phyloP scores from a whole-genome alignment of 192 early-diverging fungal genomes.

The Phycomyces blakesleeanus region DNA sequence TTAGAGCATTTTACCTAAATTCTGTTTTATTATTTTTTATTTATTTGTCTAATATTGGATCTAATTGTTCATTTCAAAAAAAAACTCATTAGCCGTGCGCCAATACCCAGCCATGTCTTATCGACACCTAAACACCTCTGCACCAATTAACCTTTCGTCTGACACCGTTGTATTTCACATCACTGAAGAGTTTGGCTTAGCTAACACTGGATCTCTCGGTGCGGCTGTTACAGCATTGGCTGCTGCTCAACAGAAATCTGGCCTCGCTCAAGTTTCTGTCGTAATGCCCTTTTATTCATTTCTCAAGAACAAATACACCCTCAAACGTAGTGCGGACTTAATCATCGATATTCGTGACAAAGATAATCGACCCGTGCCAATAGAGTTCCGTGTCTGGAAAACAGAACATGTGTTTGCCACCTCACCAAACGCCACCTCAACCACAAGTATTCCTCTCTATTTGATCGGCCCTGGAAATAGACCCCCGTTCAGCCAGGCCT shows the following conservation, averaged over 20 bases:
- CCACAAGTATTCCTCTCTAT: slow-evolving; percentile 37
- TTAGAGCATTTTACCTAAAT: not conserved
- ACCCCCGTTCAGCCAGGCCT: slow-evolving; percentile 48
- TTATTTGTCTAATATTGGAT: not conserved
- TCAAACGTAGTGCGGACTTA: slow-evolving; percentile 16
- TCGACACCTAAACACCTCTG: slow-evolving; percentile 36
- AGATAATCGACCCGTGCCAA: slow-evolving; percentile 16
- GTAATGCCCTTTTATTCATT: slow-evolving; percentile 54
- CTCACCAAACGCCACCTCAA: not conserved
- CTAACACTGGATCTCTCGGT: slow-evolving; percentile 47
- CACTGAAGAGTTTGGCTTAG: slow-evolving; percentile 53
- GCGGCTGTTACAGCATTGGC: slow-evolving; percentile 50
- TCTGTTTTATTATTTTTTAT: slow-evolving; percentile 2
- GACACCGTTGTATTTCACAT: slow-evolving; percentile 52
- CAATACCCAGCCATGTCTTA: slow-evolving; percentile 47
- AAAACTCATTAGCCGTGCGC: slow-evolving; percentile 36
- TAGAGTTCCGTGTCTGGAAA: slow-evolving; percentile 43
- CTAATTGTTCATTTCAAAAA: not conserved
- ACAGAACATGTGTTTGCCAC: slow-evolving; percentile 22
- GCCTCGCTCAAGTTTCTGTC: slow-evolving; percentile 41
- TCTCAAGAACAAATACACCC: slow-evolving; percentile 27
- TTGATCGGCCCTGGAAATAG: slow-evolving; percentile 48
- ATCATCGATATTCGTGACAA: slow-evolving; percentile 40
- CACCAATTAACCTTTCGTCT: slow-evolving; percentile 27
- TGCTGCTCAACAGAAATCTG: slow-evolving; percentile 39